phyloP scores from a whole-genome alignment of 1,284 basidiomycete genomes.

The Moesziomyces sp. region DNA sequence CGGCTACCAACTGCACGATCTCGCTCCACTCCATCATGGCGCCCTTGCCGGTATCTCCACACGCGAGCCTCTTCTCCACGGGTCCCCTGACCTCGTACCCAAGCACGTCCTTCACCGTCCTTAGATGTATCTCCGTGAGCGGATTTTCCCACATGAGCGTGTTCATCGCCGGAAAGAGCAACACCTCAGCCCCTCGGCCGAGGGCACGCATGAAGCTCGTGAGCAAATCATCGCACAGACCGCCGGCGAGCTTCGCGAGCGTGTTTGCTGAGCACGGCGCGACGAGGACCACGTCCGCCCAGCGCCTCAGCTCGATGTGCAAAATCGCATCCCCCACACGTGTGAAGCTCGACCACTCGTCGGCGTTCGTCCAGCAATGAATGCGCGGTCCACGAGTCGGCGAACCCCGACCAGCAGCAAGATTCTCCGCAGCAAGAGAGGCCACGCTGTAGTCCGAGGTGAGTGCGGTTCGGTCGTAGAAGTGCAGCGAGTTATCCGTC shows the following conservation, averaged over 20 bases:
- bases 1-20: conserved; percentile 46
- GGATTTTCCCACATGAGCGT: conserved; percentile 96
- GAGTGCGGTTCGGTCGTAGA: conserved; percentile 76
- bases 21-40: conserved; percentile 64
- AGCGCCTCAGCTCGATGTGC: conserved; percentile 90
- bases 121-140: conserved; percentile 84
- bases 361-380: conserved; percentile 85
- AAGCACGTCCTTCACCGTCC: conserved; percentile 77
- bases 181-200: conserved; percentile 81
- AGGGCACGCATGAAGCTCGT: conserved; percentile 90
- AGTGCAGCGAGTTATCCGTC: conserved; percentile 80
- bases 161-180: conserved; percentile 97
- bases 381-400: conserved; percentile 54
- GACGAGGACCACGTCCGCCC: conserved; percentile 94
- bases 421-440: conserved; percentile 49
- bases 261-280: conserved; percentile 97
- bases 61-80: conserved; percentile 85
- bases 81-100: conserved; percentile 85
- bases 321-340: conserved; percentile 89
- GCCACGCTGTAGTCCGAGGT: conserved; percentile 10
- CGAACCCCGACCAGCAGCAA: conserved; percentile 16
- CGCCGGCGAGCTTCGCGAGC: conserved; percentile 87
- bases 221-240: conserved; percentile 88
- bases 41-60: conserved; percentile 83
- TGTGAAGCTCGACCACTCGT: conserved; percentile 84